A percentile compares a stretch with the other conserved stretches of the same genome.
These are phyloP conservation scores for Colletotrichum paranaense DNA, from an alignment of 2,329 filamentous ascomycete genomes.

Conservation along the genomic window DNA sequence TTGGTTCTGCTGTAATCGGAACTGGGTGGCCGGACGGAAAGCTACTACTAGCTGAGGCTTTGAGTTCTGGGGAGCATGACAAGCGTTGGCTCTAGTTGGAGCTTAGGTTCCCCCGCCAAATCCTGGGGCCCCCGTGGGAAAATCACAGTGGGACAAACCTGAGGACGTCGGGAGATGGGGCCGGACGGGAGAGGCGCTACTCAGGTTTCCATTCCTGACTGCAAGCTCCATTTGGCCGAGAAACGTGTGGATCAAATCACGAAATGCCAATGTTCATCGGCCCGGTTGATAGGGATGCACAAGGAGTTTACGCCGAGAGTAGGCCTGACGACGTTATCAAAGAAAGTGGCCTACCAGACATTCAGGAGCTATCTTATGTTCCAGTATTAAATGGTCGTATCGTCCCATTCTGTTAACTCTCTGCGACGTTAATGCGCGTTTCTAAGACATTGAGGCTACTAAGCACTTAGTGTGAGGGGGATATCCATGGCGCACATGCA, in stretches of 20 bases:
- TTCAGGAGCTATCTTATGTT: no score
- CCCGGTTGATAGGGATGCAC: background rate
- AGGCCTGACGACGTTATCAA: background rate
- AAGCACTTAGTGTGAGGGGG: background rate
- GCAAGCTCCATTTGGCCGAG: constrained; percentile 2
- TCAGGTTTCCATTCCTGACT: background rate
- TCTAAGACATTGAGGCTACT: background rate
- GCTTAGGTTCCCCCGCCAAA: background rate
- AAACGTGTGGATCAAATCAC: background rate
- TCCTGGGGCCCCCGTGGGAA: background rate
- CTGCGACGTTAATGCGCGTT: background rate
- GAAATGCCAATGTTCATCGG: background rate
- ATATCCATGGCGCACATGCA: constrained; percentile 4
- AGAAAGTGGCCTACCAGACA: background rate
- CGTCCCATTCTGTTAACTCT: background rate
- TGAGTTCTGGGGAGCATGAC: background rate
- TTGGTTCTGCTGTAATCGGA: background rate
- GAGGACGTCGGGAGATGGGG: constrained; percentile 20
- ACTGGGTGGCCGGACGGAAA: background rate
- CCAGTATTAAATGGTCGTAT: background rate
- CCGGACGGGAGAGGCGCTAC: constrained; percentile 12
- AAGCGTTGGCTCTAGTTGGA: background rate
- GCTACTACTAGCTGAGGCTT: background rate
- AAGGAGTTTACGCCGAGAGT: background rate
- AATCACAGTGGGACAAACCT: background rate